Evolutionary conservation across 1,284 basidiomycete genomes (phyloP).

Genomic region (Ustilago trichophora): DNA sequence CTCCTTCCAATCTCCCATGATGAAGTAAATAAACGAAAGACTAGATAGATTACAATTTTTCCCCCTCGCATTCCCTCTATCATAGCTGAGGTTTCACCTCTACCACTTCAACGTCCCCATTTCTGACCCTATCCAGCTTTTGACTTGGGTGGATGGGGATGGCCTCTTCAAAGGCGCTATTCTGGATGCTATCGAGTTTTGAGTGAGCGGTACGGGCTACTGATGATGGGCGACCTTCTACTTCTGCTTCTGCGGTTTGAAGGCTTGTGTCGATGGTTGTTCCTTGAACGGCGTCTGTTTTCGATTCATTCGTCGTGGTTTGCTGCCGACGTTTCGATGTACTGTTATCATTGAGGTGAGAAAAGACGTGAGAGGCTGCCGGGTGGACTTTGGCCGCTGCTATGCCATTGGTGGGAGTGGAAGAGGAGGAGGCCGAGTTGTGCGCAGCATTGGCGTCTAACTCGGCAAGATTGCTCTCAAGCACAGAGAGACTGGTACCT

Average conservation of each 20-base stretch:
- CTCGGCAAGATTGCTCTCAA: slow-evolving; percentile 46
- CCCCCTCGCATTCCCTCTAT: too few relatives aligned
- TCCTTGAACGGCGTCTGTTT: too few relatives aligned
- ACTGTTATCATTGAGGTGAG: too few relatives aligned
- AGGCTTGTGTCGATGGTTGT: too few relatives aligned
- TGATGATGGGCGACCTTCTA: slow-evolving; percentile 13
- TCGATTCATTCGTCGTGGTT: slow-evolving; percentile 1
- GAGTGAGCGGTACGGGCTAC: slow-evolving; percentile 11
- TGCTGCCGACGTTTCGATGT: too few relatives aligned
- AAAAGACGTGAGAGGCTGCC: too few relatives aligned
- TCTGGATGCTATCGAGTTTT: slow-evolving; percentile 9
- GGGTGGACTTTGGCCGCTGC: slow-evolving; percentile 6
- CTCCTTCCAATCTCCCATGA: too few relatives aligned
- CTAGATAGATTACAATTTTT: too few relatives aligned
- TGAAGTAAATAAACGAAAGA: too few relatives aligned
- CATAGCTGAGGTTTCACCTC: too few relatives aligned
- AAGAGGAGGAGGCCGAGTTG: too few relatives aligned
- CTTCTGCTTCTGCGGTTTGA: slow-evolving; percentile 6
- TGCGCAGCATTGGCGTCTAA: slow-evolving; percentile 32
- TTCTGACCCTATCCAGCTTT: slow-evolving; percentile 12
- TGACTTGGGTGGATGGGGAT: slow-evolving; percentile 39
- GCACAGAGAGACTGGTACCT: slow-evolving; percentile 46
- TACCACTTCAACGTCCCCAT: slow-evolving; percentile 24
- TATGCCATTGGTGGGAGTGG: not conserved
- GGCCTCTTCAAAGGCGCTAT: slow-evolving; percentile 27